phyloP scores from a whole-genome alignment of 371 early-diverging fungal species.

The Mortierella sp. region DNA sequence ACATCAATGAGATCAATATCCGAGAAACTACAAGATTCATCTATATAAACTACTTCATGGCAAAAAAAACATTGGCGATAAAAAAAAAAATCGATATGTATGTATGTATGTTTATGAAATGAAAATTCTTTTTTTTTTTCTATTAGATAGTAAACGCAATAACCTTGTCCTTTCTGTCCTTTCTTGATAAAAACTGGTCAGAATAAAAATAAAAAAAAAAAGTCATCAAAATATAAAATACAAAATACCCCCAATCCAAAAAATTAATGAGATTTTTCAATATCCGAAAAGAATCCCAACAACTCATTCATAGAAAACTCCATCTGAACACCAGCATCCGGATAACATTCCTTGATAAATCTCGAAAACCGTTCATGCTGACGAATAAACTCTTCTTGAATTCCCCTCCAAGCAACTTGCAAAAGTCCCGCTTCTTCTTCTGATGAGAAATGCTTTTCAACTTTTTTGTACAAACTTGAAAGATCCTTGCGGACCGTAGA shows the following conservation, averaged over 20 bases:
- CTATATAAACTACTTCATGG: no score
- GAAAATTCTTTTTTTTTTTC: no score
- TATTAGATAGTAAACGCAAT: no score
- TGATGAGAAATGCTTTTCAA: conserved; percentile 90
- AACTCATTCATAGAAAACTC: conserved; percentile 94
- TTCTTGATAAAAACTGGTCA: no score
- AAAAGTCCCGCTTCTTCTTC: conserved; percentile 83
- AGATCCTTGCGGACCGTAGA: conserved; percentile 89
- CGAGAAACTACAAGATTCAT: no score
- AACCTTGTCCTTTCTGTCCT: no score
- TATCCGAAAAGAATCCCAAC: conserved; percentile 72
- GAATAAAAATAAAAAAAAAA: neutral
- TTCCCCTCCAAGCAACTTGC: conserved; percentile 93
- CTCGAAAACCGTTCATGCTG: conserved; percentile 86
- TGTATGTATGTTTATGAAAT: no score
- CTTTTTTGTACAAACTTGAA: conserved; percentile 87
- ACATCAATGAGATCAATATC: no score
- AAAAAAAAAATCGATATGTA: no score
- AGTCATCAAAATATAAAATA: neutral
- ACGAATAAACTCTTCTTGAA: conserved; percentile 89
- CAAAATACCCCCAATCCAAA: no score
- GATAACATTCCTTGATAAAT: conserved; percentile 87
- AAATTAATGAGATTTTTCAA: conserved; percentile 63
- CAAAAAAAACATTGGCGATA: no score
- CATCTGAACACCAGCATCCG: conserved; percentile 82